Evolutionary conservation across 2,329 filamentous ascomycete genomes (phyloP), one percentile per base, ranked within the genome.

Genomic region (Lachnellula willkommii): DNA sequence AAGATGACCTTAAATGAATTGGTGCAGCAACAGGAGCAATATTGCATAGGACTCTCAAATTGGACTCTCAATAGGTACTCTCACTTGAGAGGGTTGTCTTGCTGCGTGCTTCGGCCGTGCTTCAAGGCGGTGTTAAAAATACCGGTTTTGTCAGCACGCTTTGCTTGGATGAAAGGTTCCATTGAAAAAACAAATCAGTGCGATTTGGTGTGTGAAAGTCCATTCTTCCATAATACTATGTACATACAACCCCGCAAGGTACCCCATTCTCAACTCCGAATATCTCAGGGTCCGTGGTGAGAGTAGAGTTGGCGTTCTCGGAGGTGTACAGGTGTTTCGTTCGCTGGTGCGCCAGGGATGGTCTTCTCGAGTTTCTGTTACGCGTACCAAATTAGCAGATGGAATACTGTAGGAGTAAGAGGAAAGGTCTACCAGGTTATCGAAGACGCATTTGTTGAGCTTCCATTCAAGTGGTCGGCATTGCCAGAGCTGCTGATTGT

Each of bases 401-500:
- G 1, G 9, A 4, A 24, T 48, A 2, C 35, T 5, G 39, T 24
- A 36, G 48, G 14, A 24, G 15, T 17, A 14, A 11, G 5, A 51
- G 8, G 12, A 15, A 24, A 17, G 32, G 26, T 79, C 88, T 60
- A 79, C 94, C 78, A 99, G 75, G 73, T 96, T 97, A 65, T 96
- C 87, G 71, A 89, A 97, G 49, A 96, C 92, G 75, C 94, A 99
- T 77, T 87, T 88, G 80, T 96, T 99, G 68, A 99, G 78, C 71
- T 86, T 86, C 83, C 90, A 87, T 79, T 99, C 94, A 62, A 82
- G 79, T 69, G 85, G 85, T 67, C 94, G 84, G 79, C 94, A 99
- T 70, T 97, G 90, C 88, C 90, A 99, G 58, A 97, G 78, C 75
- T 96, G 90, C 71, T 99, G 94, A 79, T 99, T 99, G 79, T 95